Conservation (phyloP, 371 early-diverging fungal genomes). For the Cokeromyces recurvatus region DNA sequence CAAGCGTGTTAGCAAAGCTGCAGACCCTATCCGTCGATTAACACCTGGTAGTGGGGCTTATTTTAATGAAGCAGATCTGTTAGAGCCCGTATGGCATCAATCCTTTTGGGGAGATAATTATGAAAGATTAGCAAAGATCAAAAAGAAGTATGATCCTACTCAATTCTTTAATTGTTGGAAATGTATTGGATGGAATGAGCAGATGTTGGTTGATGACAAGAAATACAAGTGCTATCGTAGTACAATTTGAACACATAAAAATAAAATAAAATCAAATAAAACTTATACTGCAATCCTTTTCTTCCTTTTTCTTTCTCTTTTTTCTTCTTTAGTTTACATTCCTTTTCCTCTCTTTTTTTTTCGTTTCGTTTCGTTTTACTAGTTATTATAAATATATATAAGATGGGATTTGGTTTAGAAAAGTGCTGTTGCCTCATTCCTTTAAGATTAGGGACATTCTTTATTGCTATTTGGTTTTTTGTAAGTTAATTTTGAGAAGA, state of each 20-base stretch:
- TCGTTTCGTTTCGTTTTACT: too few species aligned
- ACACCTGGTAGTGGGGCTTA: constrained; percentile 25
- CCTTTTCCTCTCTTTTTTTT: too few species aligned
- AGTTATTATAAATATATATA: too few species aligned
- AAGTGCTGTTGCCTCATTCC: constrained; percentile 49
- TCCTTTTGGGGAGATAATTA: constrained; percentile 36
- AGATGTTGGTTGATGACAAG: constrained; percentile 3
- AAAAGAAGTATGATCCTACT: constrained; percentile 36
- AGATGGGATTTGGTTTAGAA: constrained; percentile 41
- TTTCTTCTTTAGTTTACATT: background rate
- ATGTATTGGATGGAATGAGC: constrained; percentile 19
- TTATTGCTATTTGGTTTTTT: constrained; percentile 45
- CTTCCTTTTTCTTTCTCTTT: constrained; percentile 1
- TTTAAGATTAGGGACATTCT: constrained; percentile 37
- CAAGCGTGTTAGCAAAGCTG: background rate
- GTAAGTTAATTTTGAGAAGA: constrained; percentile 14
- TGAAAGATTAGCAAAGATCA: constrained; percentile 25
- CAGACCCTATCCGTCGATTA: background rate
- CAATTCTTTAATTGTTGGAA: constrained; percentile 28
- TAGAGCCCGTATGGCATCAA: constrained; percentile 34
- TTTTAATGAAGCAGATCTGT: constrained; percentile 30
- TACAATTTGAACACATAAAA: too few species aligned
- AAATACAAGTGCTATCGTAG: constrained; percentile 12
- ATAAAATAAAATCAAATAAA: background rate
- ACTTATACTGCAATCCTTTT: background rate